Conservation (phyloP, 2,329 filamentous ascomycete species). For the Zasmidium cellare region DNA sequence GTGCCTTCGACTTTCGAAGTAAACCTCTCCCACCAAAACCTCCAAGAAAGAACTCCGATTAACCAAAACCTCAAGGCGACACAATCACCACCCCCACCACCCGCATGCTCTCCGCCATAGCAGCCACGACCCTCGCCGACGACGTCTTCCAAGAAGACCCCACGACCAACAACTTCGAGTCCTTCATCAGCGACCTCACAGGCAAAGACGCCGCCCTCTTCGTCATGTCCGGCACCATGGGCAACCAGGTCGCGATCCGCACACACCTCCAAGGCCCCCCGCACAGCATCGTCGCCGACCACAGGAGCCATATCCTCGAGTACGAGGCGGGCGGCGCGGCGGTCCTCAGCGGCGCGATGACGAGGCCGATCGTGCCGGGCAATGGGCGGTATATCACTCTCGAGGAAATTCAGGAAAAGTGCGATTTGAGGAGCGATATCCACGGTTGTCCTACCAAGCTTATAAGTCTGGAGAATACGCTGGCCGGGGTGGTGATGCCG, state of each 20-base stretch:
- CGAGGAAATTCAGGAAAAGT: constrained; percentile 69
- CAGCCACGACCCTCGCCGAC: constrained; percentile 72
- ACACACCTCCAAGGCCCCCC: constrained; percentile 78
- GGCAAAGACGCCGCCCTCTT: constrained; percentile 76
- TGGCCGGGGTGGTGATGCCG: constrained; percentile 77
- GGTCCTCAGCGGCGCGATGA: constrained; percentile 67
- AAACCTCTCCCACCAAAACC: constrained; percentile 3
- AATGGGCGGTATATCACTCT: constrained; percentile 75
- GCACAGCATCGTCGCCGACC: constrained; percentile 76
- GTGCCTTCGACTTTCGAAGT: constrained; percentile 59
- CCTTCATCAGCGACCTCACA: constrained; percentile 69
- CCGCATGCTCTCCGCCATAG: constrained; percentile 79
- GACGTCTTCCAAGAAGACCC: constrained; percentile 81
- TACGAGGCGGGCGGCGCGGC: constrained; percentile 71
- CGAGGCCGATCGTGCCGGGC: constrained; percentile 64
- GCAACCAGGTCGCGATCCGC: constrained; percentile 82
- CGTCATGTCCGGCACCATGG: constrained; percentile 86
- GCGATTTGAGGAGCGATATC: constrained; percentile 68
- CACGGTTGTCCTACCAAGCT: constrained; percentile 78
- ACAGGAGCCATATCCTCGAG: constrained; percentile 73
- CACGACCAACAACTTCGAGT: constrained; percentile 74
- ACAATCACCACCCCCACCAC: constrained; percentile 74
- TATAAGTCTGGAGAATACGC: constrained; percentile 83
- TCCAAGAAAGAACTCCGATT: background rate
- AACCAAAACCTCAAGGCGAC: constrained; percentile 45